phyloP scores from a whole-genome alignment of 1,139 yeast genomes.

The Blastobotrys buckinghamii region DNA sequence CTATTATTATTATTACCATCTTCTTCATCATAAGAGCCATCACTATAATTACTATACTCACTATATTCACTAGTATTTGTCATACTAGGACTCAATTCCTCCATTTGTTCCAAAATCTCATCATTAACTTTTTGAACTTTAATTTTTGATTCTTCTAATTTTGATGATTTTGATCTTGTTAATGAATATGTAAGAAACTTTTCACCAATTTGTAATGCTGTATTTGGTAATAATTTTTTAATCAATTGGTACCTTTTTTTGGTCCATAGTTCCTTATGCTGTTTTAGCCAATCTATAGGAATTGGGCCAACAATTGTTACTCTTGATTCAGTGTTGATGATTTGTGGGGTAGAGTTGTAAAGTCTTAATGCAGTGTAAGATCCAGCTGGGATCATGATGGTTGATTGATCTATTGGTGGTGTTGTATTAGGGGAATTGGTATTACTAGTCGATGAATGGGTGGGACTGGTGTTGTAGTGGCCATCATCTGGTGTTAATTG shows the following conservation, averaged over 20 bases:
- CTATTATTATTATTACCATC: background rate
- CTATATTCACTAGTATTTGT: constrained; percentile 3
- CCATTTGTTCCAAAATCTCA: constrained; percentile 5
- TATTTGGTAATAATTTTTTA: constrained; percentile 7
- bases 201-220: background rate
- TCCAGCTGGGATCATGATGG: constrained; percentile 26
- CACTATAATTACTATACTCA: background rate
- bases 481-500: too few species aligned
- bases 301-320: constrained; percentile 56
- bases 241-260: constrained; percentile 2
- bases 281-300: constrained; percentile 57
- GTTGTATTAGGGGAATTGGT: too few species aligned
- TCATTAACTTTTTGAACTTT: constrained; percentile 7
- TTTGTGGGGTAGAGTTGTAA: constrained; percentile 45
- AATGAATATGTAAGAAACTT: background rate
- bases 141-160: background rate
- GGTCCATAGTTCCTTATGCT: constrained; percentile 11
- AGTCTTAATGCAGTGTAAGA: constrained; percentile 66
- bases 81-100: constrained; percentile 7
- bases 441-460: too few species aligned
- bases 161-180: too few species aligned
- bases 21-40: background rate
- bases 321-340: constrained; percentile 46
- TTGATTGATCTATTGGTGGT: background rate
- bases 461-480: too few species aligned